phyloP scores from a whole-genome alignment of 139 green algal genomes.

The Chlorella sorokiniana region DNA sequence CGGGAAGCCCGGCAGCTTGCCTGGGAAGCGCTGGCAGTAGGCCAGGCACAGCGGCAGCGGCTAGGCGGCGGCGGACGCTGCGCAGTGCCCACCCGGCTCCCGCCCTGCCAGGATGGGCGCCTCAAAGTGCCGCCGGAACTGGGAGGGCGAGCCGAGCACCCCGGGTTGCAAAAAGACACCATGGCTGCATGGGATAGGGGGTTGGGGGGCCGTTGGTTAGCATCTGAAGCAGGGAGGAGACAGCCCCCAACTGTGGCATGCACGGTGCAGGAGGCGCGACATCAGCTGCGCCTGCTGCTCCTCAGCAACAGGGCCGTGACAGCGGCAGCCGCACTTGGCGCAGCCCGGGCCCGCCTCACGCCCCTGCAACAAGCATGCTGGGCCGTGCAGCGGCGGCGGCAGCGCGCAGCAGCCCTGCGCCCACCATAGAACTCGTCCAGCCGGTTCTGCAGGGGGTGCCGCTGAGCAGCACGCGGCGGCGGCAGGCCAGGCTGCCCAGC shows the following conservation, averaged over 20 bases:
- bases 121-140: conserved; percentile 84
- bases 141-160: conserved; percentile 77
- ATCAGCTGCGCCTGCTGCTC: no score
- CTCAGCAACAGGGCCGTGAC: no score
- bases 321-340: background rate
- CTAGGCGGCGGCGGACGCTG: background rate
- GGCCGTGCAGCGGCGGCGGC: no score
- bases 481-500: conserved; percentile 83
- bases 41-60: background rate
- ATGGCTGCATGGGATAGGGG: conserved; percentile 69
- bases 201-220: background rate
- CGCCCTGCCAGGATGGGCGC: conserved; percentile 79
- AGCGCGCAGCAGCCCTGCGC: no score
- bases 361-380: background rate
- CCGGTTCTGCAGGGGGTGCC: conserved; percentile 97
- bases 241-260: no score
- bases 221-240: no score
- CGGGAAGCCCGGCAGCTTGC: background rate
- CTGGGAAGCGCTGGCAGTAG: background rate
- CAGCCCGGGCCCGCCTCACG: background rate
- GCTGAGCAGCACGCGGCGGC: conserved; percentile 91
- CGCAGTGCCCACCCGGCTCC: conserved; percentile 80
- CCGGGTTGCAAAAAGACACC: conserved; percentile 97
- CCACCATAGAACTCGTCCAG: conserved; percentile 81
- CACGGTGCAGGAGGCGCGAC: no score